Evolutionary conservation across 176 grass and related monocot species (phyloP), one percentile per base, ranked within the genome.

Genomic region (Lolium multiflorum): DNA sequence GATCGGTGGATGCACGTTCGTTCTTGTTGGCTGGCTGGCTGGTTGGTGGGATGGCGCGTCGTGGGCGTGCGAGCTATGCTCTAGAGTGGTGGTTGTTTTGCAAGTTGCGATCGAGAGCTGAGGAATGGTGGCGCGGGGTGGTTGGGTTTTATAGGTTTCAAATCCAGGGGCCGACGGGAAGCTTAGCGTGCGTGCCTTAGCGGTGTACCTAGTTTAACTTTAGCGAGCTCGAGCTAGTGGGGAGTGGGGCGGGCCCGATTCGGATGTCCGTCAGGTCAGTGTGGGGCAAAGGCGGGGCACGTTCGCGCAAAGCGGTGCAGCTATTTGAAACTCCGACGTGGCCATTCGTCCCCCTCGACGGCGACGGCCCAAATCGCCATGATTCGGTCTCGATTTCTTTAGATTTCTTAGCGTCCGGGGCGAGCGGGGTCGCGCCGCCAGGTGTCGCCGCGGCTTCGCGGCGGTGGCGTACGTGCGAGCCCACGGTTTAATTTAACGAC

Each of bases 281-380:
- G 24, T 61, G 89, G 56, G 89, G 68, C 59, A 81, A 84, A 80
- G 89, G 20, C 75, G 9, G 2, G 59, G 77, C 82, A 84, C 22
- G 82, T 20, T 11, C 43, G 44, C 14, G 64, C 4, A 80, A 81
- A 73, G 52, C 12, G 83, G 67, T 50, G 81, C 15, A 16, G 11
- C 76, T 80, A 81, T 85, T 87, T 70, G 89, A 91, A 52, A 60
- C 84, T 81, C 79, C 77, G 86, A 81, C 82, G 89, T 88, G 89
- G 81, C 89, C 89, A 91, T 81, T 83, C 7, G 50, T 38, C 12
- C 47, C 15, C 47, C 6, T 51, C 50, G 74, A 76, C 26, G 49
- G 74, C 74, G 74, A 76, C 26, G 49, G 68, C 74, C 58, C 11
- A 12, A 14, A 74, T 14, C 14, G 6, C 28, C 18, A 43, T 71